Conservation (phyloP, 1,139 yeast species). For the Lodderomyces metapsilosis region DNA sequence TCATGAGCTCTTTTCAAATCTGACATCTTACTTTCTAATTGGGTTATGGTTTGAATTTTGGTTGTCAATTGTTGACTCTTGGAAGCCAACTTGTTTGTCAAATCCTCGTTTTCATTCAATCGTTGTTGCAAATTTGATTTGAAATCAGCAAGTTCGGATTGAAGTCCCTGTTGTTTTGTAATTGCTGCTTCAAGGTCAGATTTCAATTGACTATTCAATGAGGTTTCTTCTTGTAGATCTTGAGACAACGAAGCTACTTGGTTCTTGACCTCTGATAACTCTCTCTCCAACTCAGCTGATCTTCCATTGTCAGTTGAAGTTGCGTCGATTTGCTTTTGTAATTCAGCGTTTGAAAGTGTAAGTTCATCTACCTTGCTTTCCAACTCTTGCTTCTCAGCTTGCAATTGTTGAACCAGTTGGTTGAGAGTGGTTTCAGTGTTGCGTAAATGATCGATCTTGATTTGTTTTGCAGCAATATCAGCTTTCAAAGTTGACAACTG, state of each 20-base stretch:
- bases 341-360: neutral
- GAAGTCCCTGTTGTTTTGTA: neutral
- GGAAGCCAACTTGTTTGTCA: neutral
- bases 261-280: neutral
- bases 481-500: neutral
- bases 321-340: neutral
- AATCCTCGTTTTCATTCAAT: conserved; percentile 1
- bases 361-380: neutral
- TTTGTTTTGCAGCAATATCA: neutral
- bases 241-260: neutral
- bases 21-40: neutral
- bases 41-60: neutral
- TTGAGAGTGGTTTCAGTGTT: neutral
- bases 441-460: neutral
- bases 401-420: conserved; percentile 1
- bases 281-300: neutral
- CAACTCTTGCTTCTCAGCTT: neutral
- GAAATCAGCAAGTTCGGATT: neutral
- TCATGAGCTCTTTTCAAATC: neutral
- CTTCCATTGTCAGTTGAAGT: neutral
- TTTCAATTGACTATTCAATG: neutral
- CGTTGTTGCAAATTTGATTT: neutral
- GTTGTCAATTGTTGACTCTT: neutral
- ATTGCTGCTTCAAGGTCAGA: neutral
- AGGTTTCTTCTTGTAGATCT: neutral